Conservation (phyloP, 306 rosid species). For the Gillenia trifoliata region DNA sequence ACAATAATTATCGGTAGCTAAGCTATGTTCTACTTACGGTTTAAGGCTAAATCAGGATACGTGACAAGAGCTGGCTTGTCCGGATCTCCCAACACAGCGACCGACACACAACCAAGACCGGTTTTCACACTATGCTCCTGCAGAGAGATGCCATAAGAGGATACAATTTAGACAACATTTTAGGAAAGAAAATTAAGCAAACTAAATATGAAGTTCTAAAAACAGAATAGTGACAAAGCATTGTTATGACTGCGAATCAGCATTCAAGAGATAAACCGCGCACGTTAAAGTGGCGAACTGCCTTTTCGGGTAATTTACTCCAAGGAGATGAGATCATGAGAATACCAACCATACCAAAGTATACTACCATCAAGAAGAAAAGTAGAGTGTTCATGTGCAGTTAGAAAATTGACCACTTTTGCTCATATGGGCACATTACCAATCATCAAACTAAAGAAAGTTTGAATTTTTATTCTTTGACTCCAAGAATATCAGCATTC, state of each 20-base stretch:
- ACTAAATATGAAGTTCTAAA: not conserved
- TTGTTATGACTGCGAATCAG: not conserved
- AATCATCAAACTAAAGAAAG: not conserved
- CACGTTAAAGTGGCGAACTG: not conserved
- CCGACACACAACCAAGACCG: constrained; percentile 59
- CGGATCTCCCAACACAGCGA: constrained; percentile 82
- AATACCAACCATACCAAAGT: not conserved
- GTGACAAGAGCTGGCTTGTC: constrained; percentile 94
- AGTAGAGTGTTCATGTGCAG: constrained; percentile 16
- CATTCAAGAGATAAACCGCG: not conserved
- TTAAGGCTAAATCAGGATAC: constrained; percentile 90
- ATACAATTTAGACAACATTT: constrained; percentile 13
- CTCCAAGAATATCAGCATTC: not conserved
- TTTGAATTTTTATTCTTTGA: not conserved
- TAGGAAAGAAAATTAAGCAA: constrained; percentile 10
- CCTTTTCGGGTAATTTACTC: not conserved
- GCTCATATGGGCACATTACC: constrained; percentile 1
- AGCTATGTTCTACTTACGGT: constrained; percentile 52
- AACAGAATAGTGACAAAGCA: not conserved
- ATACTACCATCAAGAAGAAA: not conserved
- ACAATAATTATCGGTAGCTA: not conserved
- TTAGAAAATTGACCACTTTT: constrained; percentile 3
- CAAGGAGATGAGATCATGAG: no score
- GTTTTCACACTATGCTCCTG: constrained; percentile 88
- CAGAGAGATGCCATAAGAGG: constrained; percentile 20